A percentile compares a stretch with the other conserved stretches of the same genome.
Evolutionary conservation across 2,329 filamentous ascomycete species (phyloP).

Genomic region (Metarhizium robertsii): DNA sequence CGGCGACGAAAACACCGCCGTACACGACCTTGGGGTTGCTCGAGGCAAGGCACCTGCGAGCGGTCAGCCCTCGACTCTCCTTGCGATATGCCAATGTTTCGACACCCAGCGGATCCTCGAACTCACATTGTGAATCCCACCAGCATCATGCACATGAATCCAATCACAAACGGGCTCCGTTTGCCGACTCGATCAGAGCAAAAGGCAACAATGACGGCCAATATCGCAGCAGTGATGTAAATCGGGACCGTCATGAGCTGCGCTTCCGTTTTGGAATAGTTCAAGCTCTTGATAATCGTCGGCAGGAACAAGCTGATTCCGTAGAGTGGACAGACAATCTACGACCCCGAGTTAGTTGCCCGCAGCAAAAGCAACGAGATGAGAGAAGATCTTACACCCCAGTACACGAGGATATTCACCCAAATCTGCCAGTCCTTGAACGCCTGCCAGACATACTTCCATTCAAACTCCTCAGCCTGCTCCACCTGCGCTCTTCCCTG

Average conservation of each 20-base stretch:
- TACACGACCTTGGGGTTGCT: conserved; percentile 54
- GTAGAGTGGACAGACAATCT: conserved; percentile 46
- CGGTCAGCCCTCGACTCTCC: neutral
- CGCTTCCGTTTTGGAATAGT: conserved; percentile 44
- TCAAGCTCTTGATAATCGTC: conserved; percentile 51
- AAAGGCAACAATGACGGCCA: conserved; percentile 44
- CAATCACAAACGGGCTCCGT: conserved; percentile 45
- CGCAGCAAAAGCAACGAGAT: neutral
- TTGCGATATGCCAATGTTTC: no score
- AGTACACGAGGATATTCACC: conserved; percentile 51
- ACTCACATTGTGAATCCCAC: conserved; percentile 47
- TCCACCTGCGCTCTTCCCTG: conserved; percentile 32
- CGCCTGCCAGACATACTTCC: conserved; percentile 63
- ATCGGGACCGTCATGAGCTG: conserved; percentile 57
- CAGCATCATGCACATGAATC: conserved; percentile 41
- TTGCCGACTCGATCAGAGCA: conserved; percentile 45
- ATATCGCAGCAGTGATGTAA: conserved; percentile 52
- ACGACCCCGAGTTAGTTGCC: neutral
- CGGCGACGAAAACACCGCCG: conserved; percentile 65
- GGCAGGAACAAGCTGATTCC: conserved; percentile 52
- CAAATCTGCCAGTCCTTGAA: conserved; percentile 75
- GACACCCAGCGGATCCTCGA: no score
- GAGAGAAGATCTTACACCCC: conserved; percentile 40
- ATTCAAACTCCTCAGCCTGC: conserved; percentile 65
- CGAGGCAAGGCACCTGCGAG: conserved; percentile 47